These are phyloP conservation scores for Phycomyces blakesleeanus DNA, from an alignment of 192 early-diverging fungal species.

Conservation along the genomic window DNA sequence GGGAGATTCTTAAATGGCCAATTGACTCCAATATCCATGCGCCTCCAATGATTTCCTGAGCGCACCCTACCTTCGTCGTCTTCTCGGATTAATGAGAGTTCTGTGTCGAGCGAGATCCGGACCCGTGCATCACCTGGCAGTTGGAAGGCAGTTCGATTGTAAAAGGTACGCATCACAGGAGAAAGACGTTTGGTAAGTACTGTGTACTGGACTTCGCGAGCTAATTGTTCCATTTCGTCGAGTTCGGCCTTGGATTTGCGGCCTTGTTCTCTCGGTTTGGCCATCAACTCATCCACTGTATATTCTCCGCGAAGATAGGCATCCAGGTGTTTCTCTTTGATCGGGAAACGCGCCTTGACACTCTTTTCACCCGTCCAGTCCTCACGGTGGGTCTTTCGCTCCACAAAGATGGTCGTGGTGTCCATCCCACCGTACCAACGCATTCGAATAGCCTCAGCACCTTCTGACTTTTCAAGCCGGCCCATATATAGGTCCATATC, in stretches of 20 bases:
- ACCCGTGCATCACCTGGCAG: constrained; percentile 97
- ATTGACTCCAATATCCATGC: constrained; percentile 86
- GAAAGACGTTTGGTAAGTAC: constrained; percentile 69
- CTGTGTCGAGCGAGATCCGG: constrained; percentile 95
- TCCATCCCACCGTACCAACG: constrained; percentile 96
- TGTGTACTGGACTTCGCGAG: constrained; percentile 71
- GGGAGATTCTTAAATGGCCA: constrained; percentile 88
- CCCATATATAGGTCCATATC: constrained; percentile 90
- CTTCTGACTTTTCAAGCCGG: constrained; percentile 88
- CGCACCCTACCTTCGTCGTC: constrained; percentile 74
- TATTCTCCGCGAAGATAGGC: constrained; percentile 76
- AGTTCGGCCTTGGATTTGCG: constrained; percentile 85
- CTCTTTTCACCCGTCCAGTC: constrained; percentile 94
- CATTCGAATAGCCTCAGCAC: constrained; percentile 90
- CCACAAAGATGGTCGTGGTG: constrained; percentile 86
- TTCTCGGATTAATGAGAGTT: constrained; percentile 94
- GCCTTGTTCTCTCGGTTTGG: constrained; percentile 75
- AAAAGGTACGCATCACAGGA: constrained; percentile 91
- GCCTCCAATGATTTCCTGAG: constrained; percentile 90
- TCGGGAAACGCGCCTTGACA: constrained; percentile 91
- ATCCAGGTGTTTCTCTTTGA: constrained; percentile 97
- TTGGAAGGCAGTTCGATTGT: constrained; percentile 99
- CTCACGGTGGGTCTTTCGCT: constrained; percentile 97
- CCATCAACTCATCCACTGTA: constrained; percentile 73
- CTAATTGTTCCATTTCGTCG: constrained; percentile 64